Evolutionary conservation across 1,139 yeast species (phyloP).

Genomic region (Geotrichum bryndzae): DNA sequence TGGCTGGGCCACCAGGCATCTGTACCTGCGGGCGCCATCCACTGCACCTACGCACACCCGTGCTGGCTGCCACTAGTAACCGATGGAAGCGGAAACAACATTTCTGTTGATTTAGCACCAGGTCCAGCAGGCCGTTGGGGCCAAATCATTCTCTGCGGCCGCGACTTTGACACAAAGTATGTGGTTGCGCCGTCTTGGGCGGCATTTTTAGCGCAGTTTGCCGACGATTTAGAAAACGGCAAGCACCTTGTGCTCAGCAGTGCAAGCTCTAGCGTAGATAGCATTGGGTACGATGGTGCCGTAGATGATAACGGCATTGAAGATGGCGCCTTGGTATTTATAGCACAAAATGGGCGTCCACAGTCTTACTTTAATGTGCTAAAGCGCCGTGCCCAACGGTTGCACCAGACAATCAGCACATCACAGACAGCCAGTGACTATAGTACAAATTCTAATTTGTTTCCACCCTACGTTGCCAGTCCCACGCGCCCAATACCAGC

Average conservation of each 20-base stretch:
- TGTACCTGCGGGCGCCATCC: slow-evolving; percentile 67
- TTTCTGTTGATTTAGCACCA: slow-evolving; percentile 84
- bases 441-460: background rate
- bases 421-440: background rate
- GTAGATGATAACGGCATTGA: slow-evolving; percentile 51
- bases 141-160: slow-evolving; percentile 79
- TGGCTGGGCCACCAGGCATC: slow-evolving; percentile 50
- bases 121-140: slow-evolving; percentile 71
- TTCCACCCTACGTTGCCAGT: background rate
- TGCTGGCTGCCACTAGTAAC: slow-evolving; percentile 88
- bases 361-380: slow-evolving; percentile 60
- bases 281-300: background rate
- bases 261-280: background rate
- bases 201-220: slow-evolving; percentile 68
- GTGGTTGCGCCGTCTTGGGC: slow-evolving; percentile 80
- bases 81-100: slow-evolving; percentile 82
- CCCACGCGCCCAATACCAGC: background rate
- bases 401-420: slow-evolving; percentile 17
- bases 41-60: slow-evolving; percentile 71
- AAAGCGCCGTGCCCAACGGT: slow-evolving; percentile 39
- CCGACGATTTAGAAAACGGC: slow-evolving; percentile 75
- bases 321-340: slow-evolving; percentile 51
- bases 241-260: slow-evolving; percentile 52
- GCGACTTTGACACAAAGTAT: slow-evolving; percentile 81
- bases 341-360: slow-evolving; percentile 45